Evolutionary conservation across 163 green algal species (phyloP).

Genomic region (Volvox carteri): DNA sequence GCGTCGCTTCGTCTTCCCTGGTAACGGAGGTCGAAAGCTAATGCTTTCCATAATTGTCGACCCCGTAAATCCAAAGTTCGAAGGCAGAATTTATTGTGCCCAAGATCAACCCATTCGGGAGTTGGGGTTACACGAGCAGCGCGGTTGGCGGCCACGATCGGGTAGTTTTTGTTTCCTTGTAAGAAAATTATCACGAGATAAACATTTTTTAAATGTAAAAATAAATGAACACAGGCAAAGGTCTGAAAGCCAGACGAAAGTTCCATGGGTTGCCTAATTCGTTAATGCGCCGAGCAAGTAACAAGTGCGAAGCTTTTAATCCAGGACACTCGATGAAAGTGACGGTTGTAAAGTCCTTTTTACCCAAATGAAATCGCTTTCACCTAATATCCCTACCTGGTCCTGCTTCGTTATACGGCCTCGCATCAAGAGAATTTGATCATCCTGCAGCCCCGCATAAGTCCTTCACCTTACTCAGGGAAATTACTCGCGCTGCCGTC

Average conservation of each 20-base stretch:
- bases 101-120: no score
- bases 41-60: background rate
- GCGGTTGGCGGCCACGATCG: background rate
- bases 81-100: no score
- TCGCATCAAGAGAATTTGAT: no score
- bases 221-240: background rate
- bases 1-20: constrained; percentile 7
- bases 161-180: background rate
- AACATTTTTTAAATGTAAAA: background rate
- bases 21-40: background rate
- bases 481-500: background rate
- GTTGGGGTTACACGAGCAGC: background rate
- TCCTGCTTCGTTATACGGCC: no score
- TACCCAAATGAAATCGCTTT: no score
- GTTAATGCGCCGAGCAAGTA: no score
- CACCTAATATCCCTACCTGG: no score
- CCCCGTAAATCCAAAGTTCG: no score
- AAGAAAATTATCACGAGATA: background rate
- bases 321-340: no score
- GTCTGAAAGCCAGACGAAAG: no score
- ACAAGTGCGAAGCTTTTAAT: no score
- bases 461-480: background rate
- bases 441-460: background rate
- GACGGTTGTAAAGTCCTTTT: no score
- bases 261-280: background rate